Conservation (phyloP, 768 basidiomycete genomes). For the Lactifluus subvellereus region DNA sequence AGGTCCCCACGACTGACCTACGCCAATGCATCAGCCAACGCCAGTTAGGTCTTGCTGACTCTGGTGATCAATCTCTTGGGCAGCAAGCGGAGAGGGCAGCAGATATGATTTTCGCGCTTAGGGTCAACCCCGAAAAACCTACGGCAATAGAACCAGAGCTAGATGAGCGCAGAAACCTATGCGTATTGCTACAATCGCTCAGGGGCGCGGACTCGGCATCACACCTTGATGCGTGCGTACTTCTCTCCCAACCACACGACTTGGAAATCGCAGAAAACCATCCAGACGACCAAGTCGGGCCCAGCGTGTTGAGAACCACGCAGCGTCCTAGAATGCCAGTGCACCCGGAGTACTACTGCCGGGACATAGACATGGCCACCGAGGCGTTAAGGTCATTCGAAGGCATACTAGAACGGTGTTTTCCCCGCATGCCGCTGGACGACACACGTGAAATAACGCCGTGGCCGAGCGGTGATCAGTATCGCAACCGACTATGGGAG, state of each 20-base stretch:
- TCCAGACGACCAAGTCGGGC: slow-evolving; percentile 55
- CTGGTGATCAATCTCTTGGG: neutral
- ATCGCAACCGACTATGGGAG: slow-evolving; percentile 27
- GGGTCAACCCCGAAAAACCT: slow-evolving; percentile 5
- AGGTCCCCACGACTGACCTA: slow-evolving; percentile 13
- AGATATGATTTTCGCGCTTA: slow-evolving; percentile 14
- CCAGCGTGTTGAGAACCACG: slow-evolving; percentile 24
- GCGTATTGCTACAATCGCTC: slow-evolving; percentile 8
- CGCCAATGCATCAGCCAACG: slow-evolving; percentile 21
- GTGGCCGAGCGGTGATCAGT: slow-evolving; percentile 14
- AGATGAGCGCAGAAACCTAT: slow-evolving; percentile 9
- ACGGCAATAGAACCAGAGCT: neutral
- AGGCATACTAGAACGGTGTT: slow-evolving; percentile 7
- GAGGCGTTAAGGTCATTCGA: slow-evolving; percentile 5
- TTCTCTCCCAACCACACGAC: slow-evolving; percentile 1
- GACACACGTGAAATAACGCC: neutral
- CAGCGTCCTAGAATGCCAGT: slow-evolving; percentile 14
- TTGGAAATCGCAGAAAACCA: slow-evolving; percentile 15
- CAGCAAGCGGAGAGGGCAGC: neutral
- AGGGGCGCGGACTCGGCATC: slow-evolving; percentile 21
- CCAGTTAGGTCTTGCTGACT: slow-evolving; percentile 18
- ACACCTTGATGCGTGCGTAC: slow-evolving; percentile 19
- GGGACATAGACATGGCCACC: slow-evolving; percentile 10
- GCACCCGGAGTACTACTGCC: slow-evolving; percentile 19
- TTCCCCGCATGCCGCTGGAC: neutral